Conservation (phyloP, 2,329 filamentous ascomycete genomes). For the Ambrosiella beaveri region DNA sequence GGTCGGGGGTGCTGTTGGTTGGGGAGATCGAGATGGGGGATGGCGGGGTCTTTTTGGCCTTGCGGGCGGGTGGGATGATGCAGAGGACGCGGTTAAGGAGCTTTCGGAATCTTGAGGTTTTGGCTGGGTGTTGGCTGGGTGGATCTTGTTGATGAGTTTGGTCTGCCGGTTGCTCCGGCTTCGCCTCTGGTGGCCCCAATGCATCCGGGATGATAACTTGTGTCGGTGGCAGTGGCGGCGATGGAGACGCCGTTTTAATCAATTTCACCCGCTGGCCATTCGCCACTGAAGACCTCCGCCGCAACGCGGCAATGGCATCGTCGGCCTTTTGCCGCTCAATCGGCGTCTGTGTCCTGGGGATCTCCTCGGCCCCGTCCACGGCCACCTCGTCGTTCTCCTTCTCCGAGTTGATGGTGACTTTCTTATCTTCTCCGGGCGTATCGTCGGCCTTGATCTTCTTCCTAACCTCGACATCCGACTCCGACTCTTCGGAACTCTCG, state of each 20-base stretch:
- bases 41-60: background rate
- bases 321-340: background rate
- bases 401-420: background rate
- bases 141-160: background rate
- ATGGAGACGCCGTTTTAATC: background rate
- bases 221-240: background rate
- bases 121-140: too few species aligned
- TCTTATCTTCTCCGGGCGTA: background rate
- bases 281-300: background rate
- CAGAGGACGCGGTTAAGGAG: background rate
- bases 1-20: background rate
- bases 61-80: background rate
- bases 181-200: background rate
- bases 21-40: background rate
- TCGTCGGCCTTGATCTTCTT: background rate
- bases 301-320: background rate
- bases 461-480: background rate
- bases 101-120: background rate
- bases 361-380: background rate
- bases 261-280: background rate
- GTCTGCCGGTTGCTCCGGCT: background rate
- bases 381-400: background rate
- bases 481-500: background rate
- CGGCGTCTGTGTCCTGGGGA: background rate
- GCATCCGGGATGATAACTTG: background rate